phyloP scores from a whole-genome alignment of 2,329 filamentous ascomycete genomes.

The Helotiales sp. region DNA sequence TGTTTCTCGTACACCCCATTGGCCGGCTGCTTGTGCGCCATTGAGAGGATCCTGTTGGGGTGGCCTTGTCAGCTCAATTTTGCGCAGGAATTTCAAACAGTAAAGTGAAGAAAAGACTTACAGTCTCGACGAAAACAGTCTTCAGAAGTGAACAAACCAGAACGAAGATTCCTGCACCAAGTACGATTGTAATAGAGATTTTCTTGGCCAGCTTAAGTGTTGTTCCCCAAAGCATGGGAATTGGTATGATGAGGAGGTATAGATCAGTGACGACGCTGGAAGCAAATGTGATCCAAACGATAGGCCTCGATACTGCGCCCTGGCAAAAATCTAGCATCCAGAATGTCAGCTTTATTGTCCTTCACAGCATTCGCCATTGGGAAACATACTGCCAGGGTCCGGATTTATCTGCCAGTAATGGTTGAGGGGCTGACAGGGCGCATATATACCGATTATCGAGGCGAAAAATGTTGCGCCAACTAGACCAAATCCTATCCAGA shows the following conservation, averaged over 20 bases:
- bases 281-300: slow-evolving; percentile 56
- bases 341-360: slow-evolving; percentile 18
- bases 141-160: slow-evolving; percentile 60
- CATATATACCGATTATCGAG: slow-evolving; percentile 54
- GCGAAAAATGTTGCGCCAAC: slow-evolving; percentile 55
- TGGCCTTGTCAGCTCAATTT: slow-evolving; percentile 26
- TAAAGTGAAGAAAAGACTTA: slow-evolving; percentile 8
- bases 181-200: slow-evolving; percentile 56
- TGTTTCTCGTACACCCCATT: slow-evolving; percentile 47
- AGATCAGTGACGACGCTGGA: slow-evolving; percentile 61
- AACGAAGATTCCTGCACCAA: slow-evolving; percentile 60
- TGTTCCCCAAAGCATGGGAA: slow-evolving; percentile 57
- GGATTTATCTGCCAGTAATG: slow-evolving; percentile 65
- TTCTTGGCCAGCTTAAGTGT: slow-evolving; percentile 56
- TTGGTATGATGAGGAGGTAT: slow-evolving; percentile 55
- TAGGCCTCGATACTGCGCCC: slow-evolving; percentile 49
- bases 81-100: too few species aligned
- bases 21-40: slow-evolving; percentile 46
- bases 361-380: background rate
- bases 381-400: slow-evolving; percentile 54
- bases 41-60: slow-evolving; percentile 47
- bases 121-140: slow-evolving; percentile 53
- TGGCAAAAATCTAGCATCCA: slow-evolving; percentile 49
- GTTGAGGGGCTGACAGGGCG: slow-evolving; percentile 56
- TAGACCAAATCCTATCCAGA: slow-evolving; percentile 53